Percentiles rank a stretch among this genome's conserved stretches.
Conservation (phyloP, 2,329 filamentous ascomycete species). For the Colletotrichum theobromicola region DNA sequence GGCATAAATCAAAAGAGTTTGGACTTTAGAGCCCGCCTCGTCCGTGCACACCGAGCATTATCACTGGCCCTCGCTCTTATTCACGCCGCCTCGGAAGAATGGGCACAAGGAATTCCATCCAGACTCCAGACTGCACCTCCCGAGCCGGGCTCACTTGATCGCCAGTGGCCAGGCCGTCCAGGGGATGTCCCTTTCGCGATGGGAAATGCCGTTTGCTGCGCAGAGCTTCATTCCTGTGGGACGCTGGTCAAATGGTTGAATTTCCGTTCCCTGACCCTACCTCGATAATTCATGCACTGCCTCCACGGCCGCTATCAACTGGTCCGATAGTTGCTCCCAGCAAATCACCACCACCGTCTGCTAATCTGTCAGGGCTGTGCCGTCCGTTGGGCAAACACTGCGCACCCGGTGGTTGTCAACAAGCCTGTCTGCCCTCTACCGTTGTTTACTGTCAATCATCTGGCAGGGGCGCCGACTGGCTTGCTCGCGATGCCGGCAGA, state of each 20-base stretch:
- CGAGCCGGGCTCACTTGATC: background rate
- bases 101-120: background rate
- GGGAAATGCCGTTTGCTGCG: background rate
- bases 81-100: background rate
- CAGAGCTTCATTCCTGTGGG: background rate
- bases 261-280: slow-evolving; percentile 14
- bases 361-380: background rate
- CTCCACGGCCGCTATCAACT: slow-evolving; percentile 1
- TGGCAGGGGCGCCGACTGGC: background rate
- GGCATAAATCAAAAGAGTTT: slow-evolving; percentile 11
- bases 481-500: background rate
- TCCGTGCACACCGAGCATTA: background rate
- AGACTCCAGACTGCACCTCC: background rate
- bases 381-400: background rate
- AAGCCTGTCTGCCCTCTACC: background rate
- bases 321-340: background rate
- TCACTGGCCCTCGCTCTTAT: background rate
- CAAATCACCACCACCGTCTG: slow-evolving; percentile 2
- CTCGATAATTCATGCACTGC: slow-evolving; percentile 16
- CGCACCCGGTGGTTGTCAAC: background rate
- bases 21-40: background rate
- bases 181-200: slow-evolving; percentile 2
- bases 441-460: background rate
- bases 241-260: background rate
- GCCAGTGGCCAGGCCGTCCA: background rate